phyloP scores from a whole-genome alignment of 441 rosid species.

The Capsella rubella region DNA sequence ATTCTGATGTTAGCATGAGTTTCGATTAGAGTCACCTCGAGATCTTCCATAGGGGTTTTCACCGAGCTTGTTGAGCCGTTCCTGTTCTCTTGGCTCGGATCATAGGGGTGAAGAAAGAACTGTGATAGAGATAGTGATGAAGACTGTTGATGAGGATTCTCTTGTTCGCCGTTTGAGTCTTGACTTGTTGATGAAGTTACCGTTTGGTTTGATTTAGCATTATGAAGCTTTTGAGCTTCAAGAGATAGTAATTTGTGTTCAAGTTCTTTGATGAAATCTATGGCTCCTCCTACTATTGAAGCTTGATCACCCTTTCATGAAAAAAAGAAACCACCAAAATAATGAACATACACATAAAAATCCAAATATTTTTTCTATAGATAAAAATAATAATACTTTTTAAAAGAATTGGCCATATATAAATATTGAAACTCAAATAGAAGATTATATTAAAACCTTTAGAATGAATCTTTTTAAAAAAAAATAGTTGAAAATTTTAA shows the following conservation, averaged over 20 bases:
- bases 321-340: neutral
- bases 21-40: constrained; percentile 86
- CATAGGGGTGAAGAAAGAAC: constrained; percentile 59
- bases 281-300: constrained; percentile 85
- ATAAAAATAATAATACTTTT: no score
- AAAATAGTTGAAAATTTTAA: neutral
- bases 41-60: constrained; percentile 60
- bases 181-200: constrained; percentile 43
- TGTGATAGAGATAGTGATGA: constrained; percentile 53
- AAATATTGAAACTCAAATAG: neutral
- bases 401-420: neutral
- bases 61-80: constrained; percentile 48
- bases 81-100: constrained; percentile 57
- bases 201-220: constrained; percentile 39
- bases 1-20: constrained; percentile 84
- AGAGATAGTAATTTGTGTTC: constrained; percentile 75
- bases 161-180: constrained; percentile 32
- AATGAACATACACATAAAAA: neutral
- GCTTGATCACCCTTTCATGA: constrained; percentile 85
- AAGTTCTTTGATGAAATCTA: constrained; percentile 87
- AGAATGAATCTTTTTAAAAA: neutral
- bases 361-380: neutral
- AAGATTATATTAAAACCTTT: neutral
- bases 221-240: constrained; percentile 64
- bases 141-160: constrained; percentile 27